Evolutionary conservation across 129 eudicot genomes (phyloP).

Genomic region (Flaveria brownii): DNA sequence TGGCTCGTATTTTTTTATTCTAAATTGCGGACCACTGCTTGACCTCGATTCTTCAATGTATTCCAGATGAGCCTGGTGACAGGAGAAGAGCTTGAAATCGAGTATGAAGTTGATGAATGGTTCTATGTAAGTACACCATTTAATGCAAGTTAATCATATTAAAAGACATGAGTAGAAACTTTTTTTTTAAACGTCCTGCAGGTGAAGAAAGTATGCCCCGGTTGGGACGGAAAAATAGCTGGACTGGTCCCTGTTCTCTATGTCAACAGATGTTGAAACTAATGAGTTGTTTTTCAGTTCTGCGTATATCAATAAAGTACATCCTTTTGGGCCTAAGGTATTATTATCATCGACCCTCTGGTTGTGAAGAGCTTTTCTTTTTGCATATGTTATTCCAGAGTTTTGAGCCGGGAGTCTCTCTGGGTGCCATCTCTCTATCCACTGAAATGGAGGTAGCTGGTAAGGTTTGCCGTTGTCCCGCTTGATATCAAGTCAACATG

Average conservation of each 20-base stretch:
- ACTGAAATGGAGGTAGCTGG: too few species aligned
- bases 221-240: conserved; percentile 82
- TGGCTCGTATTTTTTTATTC: not conserved
- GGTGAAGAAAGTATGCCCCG: conserved; percentile 81
- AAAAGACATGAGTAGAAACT: not conserved
- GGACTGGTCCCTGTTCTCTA: conserved; percentile 89
- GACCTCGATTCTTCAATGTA: not conserved
- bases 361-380: not conserved
- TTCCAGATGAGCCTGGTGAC: conserved; percentile 70
- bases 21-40: not conserved
- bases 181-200: conserved; percentile 31
- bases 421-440: too few species aligned
- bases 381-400: not conserved
- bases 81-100: conserved; percentile 83
- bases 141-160: not conserved
- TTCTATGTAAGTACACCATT: conserved; percentile 63
- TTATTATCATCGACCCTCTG: not conserved
- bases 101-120: conserved; percentile 94
- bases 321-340: not conserved
- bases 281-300: conserved; percentile 7
- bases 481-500: too few species aligned
- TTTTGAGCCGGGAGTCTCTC: too few species aligned
- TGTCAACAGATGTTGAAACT: conserved; percentile 58
- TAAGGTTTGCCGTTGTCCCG: too few species aligned
- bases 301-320: conserved; percentile 11